A percentile compares a stretch with the other conserved stretches of the same genome.
Evolutionary conservation across 306 rosid genomes (phyloP).

Genomic region (Pyrus betulifolia): DNA sequence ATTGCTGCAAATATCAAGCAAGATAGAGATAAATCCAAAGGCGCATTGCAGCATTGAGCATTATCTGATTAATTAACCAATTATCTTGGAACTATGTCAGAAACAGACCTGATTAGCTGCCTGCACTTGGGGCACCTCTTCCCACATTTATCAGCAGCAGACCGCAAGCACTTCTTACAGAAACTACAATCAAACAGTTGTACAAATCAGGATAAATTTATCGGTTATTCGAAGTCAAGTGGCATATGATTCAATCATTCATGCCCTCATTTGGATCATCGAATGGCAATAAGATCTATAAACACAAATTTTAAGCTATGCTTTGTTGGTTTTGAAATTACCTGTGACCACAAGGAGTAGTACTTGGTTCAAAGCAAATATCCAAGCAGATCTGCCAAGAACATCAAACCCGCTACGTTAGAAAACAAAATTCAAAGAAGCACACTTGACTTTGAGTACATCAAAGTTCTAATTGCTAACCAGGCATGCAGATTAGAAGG

Average conservation of each 20-base stretch:
- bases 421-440: neutral
- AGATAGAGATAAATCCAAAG: neutral
- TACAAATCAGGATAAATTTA: constrained; percentile 13
- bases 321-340: constrained; percentile 9
- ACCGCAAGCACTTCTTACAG: constrained; percentile 76
- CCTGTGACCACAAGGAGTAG: constrained; percentile 99
- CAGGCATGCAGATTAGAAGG: neutral
- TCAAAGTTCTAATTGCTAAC: neutral
- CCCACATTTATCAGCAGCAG: constrained; percentile 92
- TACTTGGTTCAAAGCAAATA: constrained; percentile 90
- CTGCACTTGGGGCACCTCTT: constrained; percentile 93
- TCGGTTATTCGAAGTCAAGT: neutral
- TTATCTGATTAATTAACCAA: neutral
- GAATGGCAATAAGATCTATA: neutral
- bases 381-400: constrained; percentile 76
- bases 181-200: constrained; percentile 40
- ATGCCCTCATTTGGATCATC: neutral
- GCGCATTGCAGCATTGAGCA: neutral
- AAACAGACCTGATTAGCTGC: constrained; percentile 59
- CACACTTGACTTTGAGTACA: neutral
- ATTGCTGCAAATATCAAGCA: constrained; percentile 44
- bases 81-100: neutral
- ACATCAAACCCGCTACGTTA: neutral
- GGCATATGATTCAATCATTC: neutral
- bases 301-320: neutral